Conservation (phyloP, 2,329 filamentous ascomycete species). For the Penicillium olsonii region DNA sequence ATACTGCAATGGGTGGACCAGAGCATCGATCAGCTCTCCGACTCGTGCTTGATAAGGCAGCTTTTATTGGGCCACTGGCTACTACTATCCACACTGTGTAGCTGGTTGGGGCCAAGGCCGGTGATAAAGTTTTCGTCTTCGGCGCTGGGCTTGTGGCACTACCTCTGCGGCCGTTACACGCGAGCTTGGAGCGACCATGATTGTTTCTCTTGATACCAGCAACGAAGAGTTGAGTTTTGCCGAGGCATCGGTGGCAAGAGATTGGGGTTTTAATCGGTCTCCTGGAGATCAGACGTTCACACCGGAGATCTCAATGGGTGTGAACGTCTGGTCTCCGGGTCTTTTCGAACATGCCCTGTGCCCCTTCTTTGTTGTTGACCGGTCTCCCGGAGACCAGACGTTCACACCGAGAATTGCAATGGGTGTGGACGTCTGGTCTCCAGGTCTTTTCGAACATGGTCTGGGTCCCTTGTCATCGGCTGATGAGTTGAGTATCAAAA, state of each 20-base stretch:
- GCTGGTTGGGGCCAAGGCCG: conserved; percentile 41
- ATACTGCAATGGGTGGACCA: not conserved
- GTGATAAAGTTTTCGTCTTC: conserved; percentile 55
- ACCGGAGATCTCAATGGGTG: too few species aligned
- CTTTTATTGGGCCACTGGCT: conserved; percentile 51
- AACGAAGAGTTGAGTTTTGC: conserved; percentile 61
- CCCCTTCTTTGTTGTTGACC: conserved; percentile 11
- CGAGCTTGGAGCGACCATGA: conserved; percentile 59
- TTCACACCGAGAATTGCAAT: too few species aligned
- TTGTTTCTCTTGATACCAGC: conserved; percentile 64
- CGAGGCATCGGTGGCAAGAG: conserved; percentile 5
- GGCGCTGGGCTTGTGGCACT: conserved; percentile 66
- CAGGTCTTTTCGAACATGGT: too few species aligned
- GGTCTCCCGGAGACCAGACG: conserved; percentile 14
- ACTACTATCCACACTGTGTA: conserved; percentile 51
- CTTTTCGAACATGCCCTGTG: too few species aligned
- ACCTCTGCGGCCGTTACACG: conserved; percentile 64
- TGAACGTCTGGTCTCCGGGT: too few species aligned
- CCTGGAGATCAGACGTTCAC: too few species aligned
- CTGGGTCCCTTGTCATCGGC: too few species aligned
- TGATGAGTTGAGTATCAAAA: too few species aligned
- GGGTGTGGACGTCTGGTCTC: too few species aligned
- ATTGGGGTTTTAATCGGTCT: conserved; percentile 13
- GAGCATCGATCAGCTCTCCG: not conserved
- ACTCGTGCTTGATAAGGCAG: conserved; percentile 26